These are phyloP conservation scores for Kodamaea restingae DNA, from an alignment of 805 yeast genomes.

Conservation along the genomic window DNA sequence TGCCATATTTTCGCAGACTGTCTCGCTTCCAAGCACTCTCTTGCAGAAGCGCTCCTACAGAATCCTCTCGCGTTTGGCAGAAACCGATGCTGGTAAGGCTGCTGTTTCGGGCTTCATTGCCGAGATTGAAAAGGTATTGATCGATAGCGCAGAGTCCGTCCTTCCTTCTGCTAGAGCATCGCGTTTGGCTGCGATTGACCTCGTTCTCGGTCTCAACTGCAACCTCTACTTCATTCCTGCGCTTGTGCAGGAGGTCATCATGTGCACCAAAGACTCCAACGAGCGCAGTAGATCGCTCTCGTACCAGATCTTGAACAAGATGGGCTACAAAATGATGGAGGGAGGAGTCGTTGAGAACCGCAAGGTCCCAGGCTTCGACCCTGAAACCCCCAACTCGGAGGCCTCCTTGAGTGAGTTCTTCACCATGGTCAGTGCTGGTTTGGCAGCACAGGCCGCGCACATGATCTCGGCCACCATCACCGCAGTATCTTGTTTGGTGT, in stretches of 20 bases:
- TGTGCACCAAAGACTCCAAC: conserved; percentile 87
- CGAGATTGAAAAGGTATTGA: conserved; percentile 57
- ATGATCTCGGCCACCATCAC: conserved; percentile 94
- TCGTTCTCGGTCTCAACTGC: conserved; percentile 57
- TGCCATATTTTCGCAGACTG: conserved; percentile 70
- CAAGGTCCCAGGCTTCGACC: conserved; percentile 63
- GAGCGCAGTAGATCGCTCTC: conserved; percentile 87
- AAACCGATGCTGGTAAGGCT: conserved; percentile 58
- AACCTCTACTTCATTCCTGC: conserved; percentile 78
- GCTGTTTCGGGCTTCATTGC: conserved; percentile 50
- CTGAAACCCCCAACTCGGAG: conserved; percentile 54
- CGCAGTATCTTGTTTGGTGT: conserved; percentile 80
- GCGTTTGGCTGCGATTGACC: conserved; percentile 64
- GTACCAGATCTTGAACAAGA: conserved; percentile 65
- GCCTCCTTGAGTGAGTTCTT: conserved; percentile 79
- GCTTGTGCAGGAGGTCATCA: conserved; percentile 78
- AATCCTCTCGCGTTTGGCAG: conserved; percentile 65
- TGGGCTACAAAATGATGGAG: conserved; percentile 73
- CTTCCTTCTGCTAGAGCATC: conserved; percentile 77
- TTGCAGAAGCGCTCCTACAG: conserved; percentile 89
- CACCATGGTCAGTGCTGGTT: conserved; percentile 93
- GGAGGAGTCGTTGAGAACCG: conserved; percentile 67
- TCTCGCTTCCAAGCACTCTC: conserved; percentile 52
- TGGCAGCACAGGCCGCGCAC: conserved; percentile 89
- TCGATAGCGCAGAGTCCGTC: conserved; percentile 54